phyloP scores from a whole-genome alignment of 805 yeast genomes.

The Candida nonsorbophila region DNA sequence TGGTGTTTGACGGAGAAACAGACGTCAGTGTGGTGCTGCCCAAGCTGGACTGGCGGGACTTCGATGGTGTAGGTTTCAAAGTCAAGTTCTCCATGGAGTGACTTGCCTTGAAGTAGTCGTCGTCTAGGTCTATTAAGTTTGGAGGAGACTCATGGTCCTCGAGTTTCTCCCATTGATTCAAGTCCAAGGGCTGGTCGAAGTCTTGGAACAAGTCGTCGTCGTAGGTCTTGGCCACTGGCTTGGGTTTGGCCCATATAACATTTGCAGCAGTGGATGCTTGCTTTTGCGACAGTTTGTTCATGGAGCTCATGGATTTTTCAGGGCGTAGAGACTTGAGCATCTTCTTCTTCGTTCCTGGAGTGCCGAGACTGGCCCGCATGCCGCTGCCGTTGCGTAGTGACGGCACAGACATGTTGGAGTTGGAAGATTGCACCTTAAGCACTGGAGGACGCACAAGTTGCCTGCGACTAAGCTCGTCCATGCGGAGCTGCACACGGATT shows the following conservation, averaged over 20 bases:
- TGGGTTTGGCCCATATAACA: conserved; percentile 22
- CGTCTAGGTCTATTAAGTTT: conserved; percentile 70
- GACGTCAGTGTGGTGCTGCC: conserved; percentile 9
- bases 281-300: conserved; percentile 7
- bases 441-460: conserved; percentile 7
- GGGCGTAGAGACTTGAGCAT: conserved; percentile 30
- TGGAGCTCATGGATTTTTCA: conserved; percentile 5
- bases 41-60: conserved; percentile 1
- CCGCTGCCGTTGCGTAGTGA: conserved; percentile 15
- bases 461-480: conserved; percentile 31
- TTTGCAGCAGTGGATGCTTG: conserved; percentile 28
- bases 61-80: conserved; percentile 8
- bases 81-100: conserved; percentile 18
- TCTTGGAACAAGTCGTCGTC: conserved; percentile 28
- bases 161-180: conserved; percentile 21
- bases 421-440: background rate
- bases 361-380: conserved; percentile 3
- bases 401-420: conserved; percentile 17
- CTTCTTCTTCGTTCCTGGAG: conserved; percentile 7
- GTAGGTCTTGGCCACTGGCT: conserved; percentile 3
- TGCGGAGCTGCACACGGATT: conserved; percentile 32
- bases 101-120: conserved; percentile 33
- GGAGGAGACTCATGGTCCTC: conserved; percentile 21
- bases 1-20: conserved; percentile 2
- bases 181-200: conserved; percentile 32